Percentiles rank a stretch among this genome's conserved stretches.
Conservation (phyloP, 257 asterid species). For the Nicotiana noctiflora region DNA sequence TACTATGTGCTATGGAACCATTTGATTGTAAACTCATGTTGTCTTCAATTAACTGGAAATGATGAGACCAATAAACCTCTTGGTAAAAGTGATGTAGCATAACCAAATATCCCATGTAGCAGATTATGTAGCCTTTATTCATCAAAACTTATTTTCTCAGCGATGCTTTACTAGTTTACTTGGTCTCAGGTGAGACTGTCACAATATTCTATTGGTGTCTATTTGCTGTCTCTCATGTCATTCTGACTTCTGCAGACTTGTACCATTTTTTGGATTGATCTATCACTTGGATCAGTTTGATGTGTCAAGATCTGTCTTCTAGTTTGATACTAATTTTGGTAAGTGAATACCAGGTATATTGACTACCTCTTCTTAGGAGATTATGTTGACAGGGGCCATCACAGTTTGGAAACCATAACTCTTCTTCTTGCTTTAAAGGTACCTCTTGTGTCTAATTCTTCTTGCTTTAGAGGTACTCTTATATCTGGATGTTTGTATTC, state of each 20-base stretch:
- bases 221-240: background rate
- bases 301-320: background rate
- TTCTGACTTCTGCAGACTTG: background rate
- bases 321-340: slow-evolving; percentile 21
- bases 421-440: slow-evolving; percentile 98
- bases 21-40: background rate
- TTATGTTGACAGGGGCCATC: slow-evolving; percentile 99
- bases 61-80: background rate
- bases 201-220: background rate
- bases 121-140: background rate
- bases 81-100: background rate
- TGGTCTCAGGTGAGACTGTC: background rate
- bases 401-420: slow-evolving; percentile 90
- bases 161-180: background rate
- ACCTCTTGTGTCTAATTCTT: slow-evolving; percentile 44
- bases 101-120: background rate
- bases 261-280: background rate
- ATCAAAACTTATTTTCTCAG: background rate
- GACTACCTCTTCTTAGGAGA: slow-evolving; percentile 99
- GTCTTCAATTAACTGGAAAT: background rate
- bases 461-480: slow-evolving; percentile 68
- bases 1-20: background rate
- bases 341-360: slow-evolving; percentile 61
- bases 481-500: slow-evolving; percentile 5
- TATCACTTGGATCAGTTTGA: background rate